Evolutionary conservation across 352 stramenopile species (phyloP), one percentile per base, ranked within the genome.

Genomic region (Pythium monospermum): DNA sequence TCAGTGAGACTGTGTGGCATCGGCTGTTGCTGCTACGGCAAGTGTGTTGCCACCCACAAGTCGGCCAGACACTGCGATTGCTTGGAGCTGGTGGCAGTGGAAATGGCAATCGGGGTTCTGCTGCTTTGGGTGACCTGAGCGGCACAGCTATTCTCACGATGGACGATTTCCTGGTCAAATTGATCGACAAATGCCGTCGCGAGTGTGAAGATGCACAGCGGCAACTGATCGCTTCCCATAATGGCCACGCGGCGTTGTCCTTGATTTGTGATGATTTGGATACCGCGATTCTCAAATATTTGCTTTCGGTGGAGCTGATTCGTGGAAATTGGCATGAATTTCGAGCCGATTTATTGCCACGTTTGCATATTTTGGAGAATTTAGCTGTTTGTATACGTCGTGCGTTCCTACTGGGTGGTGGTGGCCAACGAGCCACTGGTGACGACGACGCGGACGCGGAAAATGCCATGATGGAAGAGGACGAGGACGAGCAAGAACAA

Each of bases 41-140:
- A 56, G 78, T 95, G 4, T 98, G 91, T 53, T 97, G 88, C 38
- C 91, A 98, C 65, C 91, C 90, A 6, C 87, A 97, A 61, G 76
- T 98, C 15, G 81, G 82, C 7, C 70, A 69, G 15, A 61, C 64
- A 21, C 41, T 75, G 6, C 48, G 64, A 16, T 26, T 31, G 41
- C 47, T 46, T 15, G 21, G 40, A 22, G 16, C 19, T 21, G 40
- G 40, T 54, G 73, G 30, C 26, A 16, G 3, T 6, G 23, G 15
- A 41, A 23, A 40, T 1, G 27, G 47, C 8, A 25, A 19, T n/a
- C 18, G 27, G 31, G 44, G 25, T 18, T 23, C 23, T 28, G 33
- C 19, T 32, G 15, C 32, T 0, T 19, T 19, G 4, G 19, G 50
- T 23, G 27, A n/a, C 21, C 6, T 33, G 15, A 13, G 21, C 4